Conservation (phyloP, 2,329 filamentous ascomycete genomes). For the Cryphonectria nitschkei region DNA sequence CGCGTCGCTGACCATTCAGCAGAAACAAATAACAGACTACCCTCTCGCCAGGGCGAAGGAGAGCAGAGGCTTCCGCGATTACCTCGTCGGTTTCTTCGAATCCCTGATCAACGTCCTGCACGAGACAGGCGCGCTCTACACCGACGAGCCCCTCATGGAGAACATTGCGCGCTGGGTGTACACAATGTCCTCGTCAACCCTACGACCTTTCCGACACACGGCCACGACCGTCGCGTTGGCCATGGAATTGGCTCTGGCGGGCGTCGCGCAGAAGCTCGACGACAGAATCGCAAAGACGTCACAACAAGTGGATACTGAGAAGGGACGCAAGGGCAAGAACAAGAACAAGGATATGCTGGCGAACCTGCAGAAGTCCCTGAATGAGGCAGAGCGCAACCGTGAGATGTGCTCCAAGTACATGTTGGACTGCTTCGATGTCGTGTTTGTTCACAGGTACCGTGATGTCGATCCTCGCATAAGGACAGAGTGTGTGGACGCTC, state of each 20-base stretch:
- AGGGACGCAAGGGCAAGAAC: slow-evolving; percentile 65
- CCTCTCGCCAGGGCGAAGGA: slow-evolving; percentile 82
- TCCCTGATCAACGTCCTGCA: slow-evolving; percentile 78
- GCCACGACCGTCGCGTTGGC: slow-evolving; percentile 83
- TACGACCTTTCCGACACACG: slow-evolving; percentile 92
- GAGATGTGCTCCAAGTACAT: slow-evolving; percentile 73
- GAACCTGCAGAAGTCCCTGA: slow-evolving; percentile 72
- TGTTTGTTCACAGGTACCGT: slow-evolving; percentile 94
- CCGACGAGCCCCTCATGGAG: slow-evolving; percentile 76
- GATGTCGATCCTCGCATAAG: slow-evolving; percentile 91
- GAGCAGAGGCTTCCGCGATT: slow-evolving; percentile 75
- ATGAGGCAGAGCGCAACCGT: slow-evolving; percentile 70
- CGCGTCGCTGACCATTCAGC: slow-evolving; percentile 28
- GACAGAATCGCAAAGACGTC: slow-evolving; percentile 72
- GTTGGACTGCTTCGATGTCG: slow-evolving; percentile 85
- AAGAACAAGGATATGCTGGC: slow-evolving; percentile 79
- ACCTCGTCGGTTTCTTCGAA: slow-evolving; percentile 78
- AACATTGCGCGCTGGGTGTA: slow-evolving; percentile 89
- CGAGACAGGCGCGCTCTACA: slow-evolving; percentile 80
- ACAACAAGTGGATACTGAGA: slow-evolving; percentile 78
- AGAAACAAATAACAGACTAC: slow-evolving; percentile 85
- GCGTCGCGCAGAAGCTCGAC: slow-evolving; percentile 48
- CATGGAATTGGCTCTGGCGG: slow-evolving; percentile 74
- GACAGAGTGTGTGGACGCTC: slow-evolving; percentile 81
- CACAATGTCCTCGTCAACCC: slow-evolving; percentile 84